These are phyloP conservation scores for Castanospermum australe DNA, from an alignment of 306 rosid genomes.

Conservation along the genomic window DNA sequence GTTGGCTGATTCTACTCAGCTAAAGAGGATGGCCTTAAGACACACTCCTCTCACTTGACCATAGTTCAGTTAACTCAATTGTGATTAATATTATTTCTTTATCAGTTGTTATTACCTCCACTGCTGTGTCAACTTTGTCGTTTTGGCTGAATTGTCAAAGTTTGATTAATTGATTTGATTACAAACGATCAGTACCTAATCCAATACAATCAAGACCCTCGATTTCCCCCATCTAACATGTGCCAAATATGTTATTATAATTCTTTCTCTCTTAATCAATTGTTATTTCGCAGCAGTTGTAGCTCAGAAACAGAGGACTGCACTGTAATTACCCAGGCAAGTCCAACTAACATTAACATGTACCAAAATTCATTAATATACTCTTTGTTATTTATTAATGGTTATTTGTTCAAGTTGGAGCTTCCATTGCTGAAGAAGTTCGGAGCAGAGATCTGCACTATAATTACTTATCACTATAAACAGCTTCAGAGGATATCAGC, in stretches of 20 bases:
- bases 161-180: not conserved
- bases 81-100: not conserved
- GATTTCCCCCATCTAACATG: not conserved
- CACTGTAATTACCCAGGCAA: not conserved
- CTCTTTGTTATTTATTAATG: not conserved
- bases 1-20: no score
- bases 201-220: not conserved
- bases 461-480: not conserved
- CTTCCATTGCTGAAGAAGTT: not conserved
- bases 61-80: not conserved
- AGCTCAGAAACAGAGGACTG: not conserved
- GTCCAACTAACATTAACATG: not conserved
- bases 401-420: not conserved
- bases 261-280: not conserved
- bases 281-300: not conserved
- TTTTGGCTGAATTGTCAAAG: not conserved
- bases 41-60: not conserved
- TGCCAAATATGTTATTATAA: not conserved
- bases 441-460: not conserved
- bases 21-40: no score
- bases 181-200: conserved; percentile 1
- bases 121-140: not conserved
- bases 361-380: not conserved
- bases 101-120: no score
- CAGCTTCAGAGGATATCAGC: not conserved